Conservation (phyloP, 257 asterid genomes). For the Coffea canephora region DNA sequence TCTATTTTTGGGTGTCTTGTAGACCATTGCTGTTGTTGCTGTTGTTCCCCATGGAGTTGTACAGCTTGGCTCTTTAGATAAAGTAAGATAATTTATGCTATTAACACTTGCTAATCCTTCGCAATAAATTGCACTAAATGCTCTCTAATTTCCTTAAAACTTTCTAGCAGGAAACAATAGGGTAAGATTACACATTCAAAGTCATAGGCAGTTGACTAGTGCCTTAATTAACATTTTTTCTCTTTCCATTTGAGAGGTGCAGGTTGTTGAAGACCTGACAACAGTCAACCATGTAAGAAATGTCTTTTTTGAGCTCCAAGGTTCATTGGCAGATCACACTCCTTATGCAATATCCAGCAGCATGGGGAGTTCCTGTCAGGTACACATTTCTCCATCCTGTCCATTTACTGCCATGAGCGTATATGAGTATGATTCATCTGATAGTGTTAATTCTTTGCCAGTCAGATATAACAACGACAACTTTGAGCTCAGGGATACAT, state of each 20-base stretch:
- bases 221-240: not conserved
- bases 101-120: not conserved
- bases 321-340: slow-evolving; percentile 37
- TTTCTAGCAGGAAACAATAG: not conserved
- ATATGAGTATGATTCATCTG: slow-evolving; percentile 13
- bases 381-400: slow-evolving; percentile 34
- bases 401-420: slow-evolving; percentile 8
- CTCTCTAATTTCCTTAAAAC: not conserved
- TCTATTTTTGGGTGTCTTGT: slow-evolving; percentile 27
- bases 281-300: slow-evolving; percentile 61
- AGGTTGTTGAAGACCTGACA: slow-evolving; percentile 80
- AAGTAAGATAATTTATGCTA: slow-evolving; percentile 41
- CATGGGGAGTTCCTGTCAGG: slow-evolving; percentile 56
- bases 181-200: not conserved
- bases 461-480: slow-evolving; percentile 49
- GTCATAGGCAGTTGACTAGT: not conserved
- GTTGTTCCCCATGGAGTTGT: slow-evolving; percentile 81
- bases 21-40: slow-evolving; percentile 87
- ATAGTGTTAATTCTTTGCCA: slow-evolving; percentile 38
- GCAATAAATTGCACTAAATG: not conserved
- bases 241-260: slow-evolving; percentile 29
- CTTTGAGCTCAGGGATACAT: slow-evolving; percentile 47
- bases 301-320: slow-evolving; percentile 50
- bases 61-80: slow-evolving; percentile 77
- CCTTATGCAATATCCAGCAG: slow-evolving; percentile 37